Percentiles rank a stretch among this genome's conserved stretches.
These are phyloP conservation scores for Colletotrichum lentis DNA, from an alignment of 2,329 filamentous ascomycete species.

Conservation along the genomic window DNA sequence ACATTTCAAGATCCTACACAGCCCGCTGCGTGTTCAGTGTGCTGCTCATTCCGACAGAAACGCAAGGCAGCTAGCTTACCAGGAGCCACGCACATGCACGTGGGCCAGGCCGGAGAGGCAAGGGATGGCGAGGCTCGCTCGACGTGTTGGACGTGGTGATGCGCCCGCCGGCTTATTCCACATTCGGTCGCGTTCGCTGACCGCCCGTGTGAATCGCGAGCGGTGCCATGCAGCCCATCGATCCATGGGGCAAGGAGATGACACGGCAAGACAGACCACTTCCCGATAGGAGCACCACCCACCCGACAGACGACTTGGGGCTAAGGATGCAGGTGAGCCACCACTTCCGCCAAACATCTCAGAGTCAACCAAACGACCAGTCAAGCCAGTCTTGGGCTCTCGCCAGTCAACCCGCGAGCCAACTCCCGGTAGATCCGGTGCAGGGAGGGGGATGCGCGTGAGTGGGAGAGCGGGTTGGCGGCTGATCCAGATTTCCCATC, in stretches of 20 bases:
- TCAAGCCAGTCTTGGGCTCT: neutral
- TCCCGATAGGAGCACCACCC: neutral
- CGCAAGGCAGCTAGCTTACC: neutral
- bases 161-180: neutral
- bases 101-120: neutral
- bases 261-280: conserved; percentile 9
- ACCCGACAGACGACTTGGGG: conserved; percentile 3
- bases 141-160: neutral
- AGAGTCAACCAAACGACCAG: no score
- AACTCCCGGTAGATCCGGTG: conserved; percentile 35
- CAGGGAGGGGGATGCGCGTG: conserved; percentile 4
- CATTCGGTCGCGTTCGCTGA: neutral
- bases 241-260: conserved; percentile 6
- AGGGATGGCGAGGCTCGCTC: conserved; percentile 21
- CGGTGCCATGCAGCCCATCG: neutral
- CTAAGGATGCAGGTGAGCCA: conserved; percentile 23
- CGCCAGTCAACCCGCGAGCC: conserved; percentile 2
- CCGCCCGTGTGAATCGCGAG: conserved; percentile 1
- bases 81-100: neutral
- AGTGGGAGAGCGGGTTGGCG: conserved; percentile 16
- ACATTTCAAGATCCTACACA: conserved; percentile 2
- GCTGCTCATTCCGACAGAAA: neutral
- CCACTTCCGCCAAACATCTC: neutral
- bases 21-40: neutral
- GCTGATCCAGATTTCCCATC: conserved; percentile 19